Evolutionary conservation across 2,329 filamentous ascomycete species (phyloP).

Genomic region (Pyrenophora graminea): DNA sequence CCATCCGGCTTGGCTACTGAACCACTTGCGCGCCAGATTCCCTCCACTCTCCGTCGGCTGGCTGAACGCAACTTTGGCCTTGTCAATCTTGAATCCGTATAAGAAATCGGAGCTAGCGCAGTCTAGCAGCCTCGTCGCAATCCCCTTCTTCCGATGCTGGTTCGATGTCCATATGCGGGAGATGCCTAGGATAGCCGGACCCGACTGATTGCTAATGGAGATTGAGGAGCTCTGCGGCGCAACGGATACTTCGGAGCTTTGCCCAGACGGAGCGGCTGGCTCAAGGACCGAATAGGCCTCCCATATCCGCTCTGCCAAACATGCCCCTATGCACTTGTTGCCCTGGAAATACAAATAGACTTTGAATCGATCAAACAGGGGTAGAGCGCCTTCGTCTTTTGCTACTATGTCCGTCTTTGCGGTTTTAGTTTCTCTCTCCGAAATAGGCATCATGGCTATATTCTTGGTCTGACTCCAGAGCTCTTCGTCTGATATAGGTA

Average conservation of each 20-base stretch:
- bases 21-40: conserved; percentile 62
- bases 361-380: conserved; percentile 57
- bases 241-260: conserved; percentile 20
- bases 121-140: conserved; percentile 63
- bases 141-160: conserved; percentile 59
- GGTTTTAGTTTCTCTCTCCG: background rate
- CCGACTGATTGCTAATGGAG: conserved; percentile 49
- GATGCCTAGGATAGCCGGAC: conserved; percentile 62
- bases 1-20: conserved; percentile 60
- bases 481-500: conserved; percentile 60
- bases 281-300: conserved; percentile 58
- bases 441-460: conserved; percentile 9
- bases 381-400: conserved; percentile 24
- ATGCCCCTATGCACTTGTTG: conserved; percentile 65
- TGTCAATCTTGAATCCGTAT: conserved; percentile 59
- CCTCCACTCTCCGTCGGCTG: conserved; percentile 67
- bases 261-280: conserved; percentile 21
- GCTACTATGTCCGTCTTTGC: conserved; percentile 39
- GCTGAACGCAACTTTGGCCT: conserved; percentile 64
- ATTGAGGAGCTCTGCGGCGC: conserved; percentile 43
- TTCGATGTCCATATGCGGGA: conserved; percentile 69
- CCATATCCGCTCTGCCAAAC: conserved; percentile 64
- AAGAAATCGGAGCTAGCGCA: conserved; percentile 60
- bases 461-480: conserved; percentile 59
- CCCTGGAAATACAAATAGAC: conserved; percentile 65